Evolutionary conservation across 305 asterid species (phyloP).

Genomic region (Stenogyne calaminthoides): DNA sequence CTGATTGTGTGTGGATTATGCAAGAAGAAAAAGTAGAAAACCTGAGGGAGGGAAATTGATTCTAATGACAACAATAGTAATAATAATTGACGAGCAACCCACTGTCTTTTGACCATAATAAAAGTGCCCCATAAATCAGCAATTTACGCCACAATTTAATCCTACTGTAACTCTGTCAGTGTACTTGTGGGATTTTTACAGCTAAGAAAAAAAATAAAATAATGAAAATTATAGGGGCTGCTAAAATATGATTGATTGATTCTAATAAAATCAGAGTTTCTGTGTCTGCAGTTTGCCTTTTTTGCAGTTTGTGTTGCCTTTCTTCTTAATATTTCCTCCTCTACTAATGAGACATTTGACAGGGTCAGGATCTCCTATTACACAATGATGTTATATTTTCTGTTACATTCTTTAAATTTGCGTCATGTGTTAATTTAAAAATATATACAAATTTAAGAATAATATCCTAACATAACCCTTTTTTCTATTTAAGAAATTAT

Average conservation of each 20-base stretch:
- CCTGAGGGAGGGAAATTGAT: slow-evolving; percentile 17
- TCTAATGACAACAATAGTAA: slow-evolving; percentile 6
- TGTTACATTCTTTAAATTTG: too few species aligned
- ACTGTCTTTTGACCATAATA: slow-evolving; percentile 26
- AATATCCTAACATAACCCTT: too few species aligned
- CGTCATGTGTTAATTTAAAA: too few species aligned
- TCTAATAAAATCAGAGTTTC: slow-evolving; percentile 12
- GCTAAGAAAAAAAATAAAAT: neutral
- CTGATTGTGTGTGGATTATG: slow-evolving; percentile 30
- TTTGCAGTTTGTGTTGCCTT: slow-evolving; percentile 7
- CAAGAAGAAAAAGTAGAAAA: neutral
- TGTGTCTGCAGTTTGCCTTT: slow-evolving; percentile 15
- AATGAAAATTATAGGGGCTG: neutral
- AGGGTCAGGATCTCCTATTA: too few species aligned
- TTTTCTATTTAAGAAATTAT: too few species aligned
- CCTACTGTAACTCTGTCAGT: slow-evolving; percentile 19
- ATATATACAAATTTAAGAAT: too few species aligned
- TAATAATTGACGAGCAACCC: slow-evolving; percentile 37
- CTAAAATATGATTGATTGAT: slow-evolving; percentile 8
- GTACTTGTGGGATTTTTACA: slow-evolving; percentile 11
- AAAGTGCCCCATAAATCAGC: slow-evolving; percentile 23
- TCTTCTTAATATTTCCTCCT: neutral
- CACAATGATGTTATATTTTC: too few species aligned
- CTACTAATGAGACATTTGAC: slow-evolving; percentile 26
- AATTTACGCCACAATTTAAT: slow-evolving; percentile 41